phyloP scores from a whole-genome alignment of 768 basidiomycete species.

The Chalciporus piperatus region DNA sequence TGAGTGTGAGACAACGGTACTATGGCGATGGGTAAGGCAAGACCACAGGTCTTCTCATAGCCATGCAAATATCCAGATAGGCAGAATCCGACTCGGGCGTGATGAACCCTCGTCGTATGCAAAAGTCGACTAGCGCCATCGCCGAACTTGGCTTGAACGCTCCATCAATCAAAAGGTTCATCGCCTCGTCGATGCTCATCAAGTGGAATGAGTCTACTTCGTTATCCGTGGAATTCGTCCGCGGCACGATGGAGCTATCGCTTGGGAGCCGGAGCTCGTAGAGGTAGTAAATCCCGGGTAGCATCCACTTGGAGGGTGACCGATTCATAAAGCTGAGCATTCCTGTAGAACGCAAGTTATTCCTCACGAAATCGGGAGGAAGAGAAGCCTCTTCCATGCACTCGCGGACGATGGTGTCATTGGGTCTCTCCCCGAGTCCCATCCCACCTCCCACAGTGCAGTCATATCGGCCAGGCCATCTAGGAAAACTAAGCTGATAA shows the following conservation, averaged over 20 bases:
- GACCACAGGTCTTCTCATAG: slow-evolving; percentile 14
- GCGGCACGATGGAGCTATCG: slow-evolving; percentile 33
- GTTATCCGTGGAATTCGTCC: slow-evolving; percentile 37
- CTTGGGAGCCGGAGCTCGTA: slow-evolving; percentile 41
- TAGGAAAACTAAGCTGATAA: slow-evolving; percentile 2
- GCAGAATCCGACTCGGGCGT: slow-evolving; percentile 22
- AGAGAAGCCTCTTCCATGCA: slow-evolving; percentile 44
- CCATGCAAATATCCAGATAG: slow-evolving; percentile 26
- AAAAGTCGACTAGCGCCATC: slow-evolving; percentile 42
- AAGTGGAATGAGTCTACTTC: slow-evolving; percentile 43
- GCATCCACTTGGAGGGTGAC: slow-evolving; percentile 40
- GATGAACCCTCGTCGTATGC: slow-evolving; percentile 35
- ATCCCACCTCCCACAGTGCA: slow-evolving; percentile 46
- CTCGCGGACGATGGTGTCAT: slow-evolving; percentile 40
- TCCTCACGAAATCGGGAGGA: slow-evolving; percentile 34
- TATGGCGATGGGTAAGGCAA: slow-evolving; percentile 19
- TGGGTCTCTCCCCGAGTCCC: slow-evolving; percentile 36
- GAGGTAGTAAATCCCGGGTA: slow-evolving; percentile 46
- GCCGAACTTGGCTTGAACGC: slow-evolving; percentile 44
- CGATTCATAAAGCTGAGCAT: slow-evolving; percentile 41
- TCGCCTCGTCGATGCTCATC: slow-evolving; percentile 33
- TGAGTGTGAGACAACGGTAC: too few species aligned
- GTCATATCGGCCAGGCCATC: slow-evolving; percentile 37
- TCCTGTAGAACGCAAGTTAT: slow-evolving; percentile 33
- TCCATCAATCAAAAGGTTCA: slow-evolving; percentile 33